Base-by-base conservation (phyloP, 257 asterid genomes). In the Vinca minor region DNA sequence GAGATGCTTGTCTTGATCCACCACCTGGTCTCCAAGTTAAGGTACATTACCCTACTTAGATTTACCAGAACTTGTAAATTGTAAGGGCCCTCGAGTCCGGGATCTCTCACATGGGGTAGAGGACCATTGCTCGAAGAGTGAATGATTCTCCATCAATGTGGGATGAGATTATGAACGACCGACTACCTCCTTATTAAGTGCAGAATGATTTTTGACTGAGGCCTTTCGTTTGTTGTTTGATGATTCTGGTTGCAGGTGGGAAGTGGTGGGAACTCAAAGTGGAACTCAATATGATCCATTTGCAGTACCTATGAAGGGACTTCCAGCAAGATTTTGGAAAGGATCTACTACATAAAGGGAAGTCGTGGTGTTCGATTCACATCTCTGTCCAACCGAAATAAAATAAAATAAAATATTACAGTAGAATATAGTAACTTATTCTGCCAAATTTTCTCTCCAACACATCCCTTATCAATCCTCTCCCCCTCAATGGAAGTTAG, bases 221-320 rank as follows among this genome's bases (percentile, higher is more conserved):
- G n/a, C n/a, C n/a, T n/a, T n/a, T n/a, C n/a, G n/a, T n/a, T n/a
- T n/a, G n/a, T n/a, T n/a, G n/a, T n/a, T n/a, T n/a, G n/a, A n/a
- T n/a, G 69, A 63, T 66, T 73, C 68, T 76, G 71, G 58, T 72
- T 76, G 81, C 74, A 89, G 97, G 83, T 87, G 79, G 79, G 94
- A 87, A 75, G 76, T 85, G 81, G 84, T 73, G 74, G 94, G 80
- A 77, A 66, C 78, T 70, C 62, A 72, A 65, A 76, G 72, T 79
- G 91, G 87, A 53, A 74, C 79, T 74, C 74, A 89, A 67, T 82
- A 85, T 82, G 80, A 85, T 50, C 97, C 95, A 79, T 89, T 87
- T 34, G 94, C 95, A 25, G 75, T 89, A 32, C 97, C 97, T 59
- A 58, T 77, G 71, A 77, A 83, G 76, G 97, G 97, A 44, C 91